A percentile compares a stretch with the other conserved stretches of the same genome.
Conservation (phyloP, 495 filamentous ascomycete species). For the Lasiosphaeris hirsuta region DNA sequence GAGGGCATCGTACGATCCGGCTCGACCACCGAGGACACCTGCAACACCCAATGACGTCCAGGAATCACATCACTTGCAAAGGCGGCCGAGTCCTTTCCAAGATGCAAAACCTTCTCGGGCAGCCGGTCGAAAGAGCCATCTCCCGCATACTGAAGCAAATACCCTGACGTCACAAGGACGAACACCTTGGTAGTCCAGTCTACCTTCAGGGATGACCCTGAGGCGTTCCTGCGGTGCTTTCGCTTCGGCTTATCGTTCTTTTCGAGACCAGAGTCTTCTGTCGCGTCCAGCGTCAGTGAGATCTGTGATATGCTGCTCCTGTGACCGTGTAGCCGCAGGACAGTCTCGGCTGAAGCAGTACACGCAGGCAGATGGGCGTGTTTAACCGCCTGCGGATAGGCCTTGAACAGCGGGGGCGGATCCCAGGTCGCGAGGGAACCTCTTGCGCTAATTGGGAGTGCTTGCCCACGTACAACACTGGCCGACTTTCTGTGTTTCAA, state of each 20-base stretch:
- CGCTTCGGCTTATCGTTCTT: conserved; percentile 36
- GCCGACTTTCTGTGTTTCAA: conserved; percentile 39
- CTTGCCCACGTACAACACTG: conserved; percentile 26
- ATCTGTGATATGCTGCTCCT: conserved; percentile 42
- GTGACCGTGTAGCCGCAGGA: conserved; percentile 60
- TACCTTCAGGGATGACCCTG: conserved; percentile 58
- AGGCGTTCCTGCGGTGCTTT: conserved; percentile 51
- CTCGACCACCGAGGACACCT: conserved; percentile 73
- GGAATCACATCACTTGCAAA: conserved; percentile 93
- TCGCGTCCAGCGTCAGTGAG: conserved; percentile 23
- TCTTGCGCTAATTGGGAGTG: conserved; percentile 14
- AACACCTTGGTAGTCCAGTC: conserved; percentile 85
- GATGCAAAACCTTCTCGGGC: conserved; percentile 81
- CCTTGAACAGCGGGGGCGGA: conserved; percentile 82
- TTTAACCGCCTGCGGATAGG: conserved; percentile 78
- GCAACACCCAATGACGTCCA: conserved; percentile 87
- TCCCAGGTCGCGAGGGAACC: conserved; percentile 54
- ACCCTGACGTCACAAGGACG: conserved; percentile 76
- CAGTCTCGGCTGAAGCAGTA: conserved; percentile 50
- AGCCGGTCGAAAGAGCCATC: conserved; percentile 75
- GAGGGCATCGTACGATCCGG: conserved; percentile 57
- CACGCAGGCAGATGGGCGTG: conserved; percentile 51
- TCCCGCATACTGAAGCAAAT: conserved; percentile 81
- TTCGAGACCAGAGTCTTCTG: conserved; percentile 24
- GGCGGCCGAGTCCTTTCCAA: conserved; percentile 82